Conservation (phyloP, 2,329 filamentous ascomycete genomes). For the Venturia asperata region DNA sequence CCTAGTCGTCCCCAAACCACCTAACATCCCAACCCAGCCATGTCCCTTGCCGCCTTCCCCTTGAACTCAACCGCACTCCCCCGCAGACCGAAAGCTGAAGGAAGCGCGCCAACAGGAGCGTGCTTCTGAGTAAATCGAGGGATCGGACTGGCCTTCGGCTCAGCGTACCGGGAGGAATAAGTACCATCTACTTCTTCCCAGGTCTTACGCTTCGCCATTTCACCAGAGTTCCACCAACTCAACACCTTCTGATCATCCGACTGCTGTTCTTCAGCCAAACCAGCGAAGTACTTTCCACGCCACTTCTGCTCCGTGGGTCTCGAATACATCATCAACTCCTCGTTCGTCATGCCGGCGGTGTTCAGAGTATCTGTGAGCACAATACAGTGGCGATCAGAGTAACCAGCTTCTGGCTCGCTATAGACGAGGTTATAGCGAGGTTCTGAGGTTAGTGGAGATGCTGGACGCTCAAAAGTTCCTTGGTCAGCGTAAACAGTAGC, state of each 20-base stretch:
- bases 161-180: constrained; percentile 1
- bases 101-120: neutral
- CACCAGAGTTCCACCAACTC: constrained; percentile 11
- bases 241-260: neutral
- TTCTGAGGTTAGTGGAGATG: neutral
- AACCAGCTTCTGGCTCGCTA: constrained; percentile 12
- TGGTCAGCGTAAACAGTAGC: neutral
- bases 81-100: neutral
- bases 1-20: neutral
- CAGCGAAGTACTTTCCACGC: neutral
- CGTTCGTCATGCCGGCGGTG: neutral
- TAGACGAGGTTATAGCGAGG: neutral
- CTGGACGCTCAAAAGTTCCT: constrained; percentile 2
- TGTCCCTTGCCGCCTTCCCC: neutral
- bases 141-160: neutral
- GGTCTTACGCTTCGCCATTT: neutral
- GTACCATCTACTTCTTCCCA: neutral
- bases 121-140: neutral
- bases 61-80: neutral
- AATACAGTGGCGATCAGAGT: constrained; percentile 1
- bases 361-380: neutral
- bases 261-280: neutral
- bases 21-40: neutral
- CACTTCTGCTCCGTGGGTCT: constrained; percentile 2
- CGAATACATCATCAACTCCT: constrained; percentile 12